Evolutionary conservation across 164 flowering plant species (phyloP).

Genomic region (Tetrastigma voinierianum): DNA sequence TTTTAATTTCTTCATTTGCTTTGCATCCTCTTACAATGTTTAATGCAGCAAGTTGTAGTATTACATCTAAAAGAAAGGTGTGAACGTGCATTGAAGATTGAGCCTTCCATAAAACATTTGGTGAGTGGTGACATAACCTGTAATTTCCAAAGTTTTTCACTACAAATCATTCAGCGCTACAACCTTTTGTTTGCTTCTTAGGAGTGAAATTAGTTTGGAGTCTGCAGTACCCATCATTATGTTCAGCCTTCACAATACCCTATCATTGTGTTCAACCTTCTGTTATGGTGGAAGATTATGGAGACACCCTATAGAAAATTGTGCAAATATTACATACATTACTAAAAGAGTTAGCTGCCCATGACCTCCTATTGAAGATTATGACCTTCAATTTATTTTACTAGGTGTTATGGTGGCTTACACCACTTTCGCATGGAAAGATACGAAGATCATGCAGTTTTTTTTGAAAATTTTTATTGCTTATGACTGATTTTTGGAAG

Average conservation of each 20-base stretch:
- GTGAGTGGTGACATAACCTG: slow-evolving; percentile 31
- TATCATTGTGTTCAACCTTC: not conserved
- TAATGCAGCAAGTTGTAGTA: slow-evolving; percentile 85
- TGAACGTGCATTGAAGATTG: slow-evolving; percentile 82
- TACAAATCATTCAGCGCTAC: not conserved
- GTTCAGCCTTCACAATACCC: too few species aligned
- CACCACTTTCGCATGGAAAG: slow-evolving; percentile 91
- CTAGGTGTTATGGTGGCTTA: slow-evolving; percentile 97
- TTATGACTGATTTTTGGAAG: not conserved
- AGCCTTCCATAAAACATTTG: slow-evolving; percentile 75
- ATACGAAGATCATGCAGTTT: slow-evolving; percentile 74
- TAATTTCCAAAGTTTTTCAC: not conserved
- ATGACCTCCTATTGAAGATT: not conserved
- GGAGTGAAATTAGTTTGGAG: not conserved
- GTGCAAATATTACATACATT: not conserved
- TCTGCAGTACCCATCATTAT: not conserved
- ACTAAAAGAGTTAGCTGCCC: not conserved
- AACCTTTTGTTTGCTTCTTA: not conserved
- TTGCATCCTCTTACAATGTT: slow-evolving; percentile 1
- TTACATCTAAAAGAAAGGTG: slow-evolving; percentile 94
- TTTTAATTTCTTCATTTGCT: not conserved
- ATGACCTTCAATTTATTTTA: slow-evolving; percentile 7
- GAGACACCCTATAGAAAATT: slow-evolving; percentile 25
- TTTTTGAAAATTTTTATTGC: slow-evolving; percentile 10
- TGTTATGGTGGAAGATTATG: slow-evolving; percentile 87